Conservation (phyloP, 164 flowering plant species). For the Chloranthus sessilifolius region DNA sequence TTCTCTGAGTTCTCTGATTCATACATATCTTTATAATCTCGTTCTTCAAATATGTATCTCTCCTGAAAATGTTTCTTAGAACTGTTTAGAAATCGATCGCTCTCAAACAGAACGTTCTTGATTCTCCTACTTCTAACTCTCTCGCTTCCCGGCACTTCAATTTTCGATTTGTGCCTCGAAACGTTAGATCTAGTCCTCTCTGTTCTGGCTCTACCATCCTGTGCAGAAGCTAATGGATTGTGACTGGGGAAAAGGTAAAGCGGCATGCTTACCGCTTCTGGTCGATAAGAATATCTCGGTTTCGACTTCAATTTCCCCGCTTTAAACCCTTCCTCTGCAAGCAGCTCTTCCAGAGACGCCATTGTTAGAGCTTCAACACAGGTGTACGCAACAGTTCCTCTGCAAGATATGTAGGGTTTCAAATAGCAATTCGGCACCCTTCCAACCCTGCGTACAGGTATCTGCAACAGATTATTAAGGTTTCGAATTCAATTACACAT, state of each 20-base stretch:
- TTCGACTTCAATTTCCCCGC: constrained; percentile 28
- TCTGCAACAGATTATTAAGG: too few relatives aligned
- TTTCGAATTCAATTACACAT: too few relatives aligned
- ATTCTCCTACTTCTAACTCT: constrained; percentile 14
- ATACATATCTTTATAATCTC: constrained; percentile 6
- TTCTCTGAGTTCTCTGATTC: constrained; percentile 17
- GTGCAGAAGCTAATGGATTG: constrained; percentile 17
- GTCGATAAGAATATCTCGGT: constrained; percentile 27
- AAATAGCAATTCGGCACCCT: too few relatives aligned
- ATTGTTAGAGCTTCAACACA: constrained; percentile 21
- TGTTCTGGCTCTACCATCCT: constrained; percentile 20
- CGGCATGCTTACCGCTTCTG: constrained; percentile 24
- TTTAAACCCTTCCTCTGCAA: constrained; percentile 60
- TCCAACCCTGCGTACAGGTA: too few relatives aligned
- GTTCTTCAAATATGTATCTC: constrained; percentile 14
- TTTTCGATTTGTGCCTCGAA: constrained; percentile 17
- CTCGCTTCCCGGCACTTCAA: constrained; percentile 18
- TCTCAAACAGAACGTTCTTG: constrained; percentile 19
- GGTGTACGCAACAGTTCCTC: too few relatives aligned
- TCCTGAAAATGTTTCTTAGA: constrained; percentile 13
- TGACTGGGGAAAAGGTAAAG: constrained; percentile 12
- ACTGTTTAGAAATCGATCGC: constrained; percentile 8
- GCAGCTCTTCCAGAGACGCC: constrained; percentile 70
- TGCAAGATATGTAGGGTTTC: too few relatives aligned
- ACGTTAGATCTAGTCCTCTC: constrained; percentile 47